Base-by-base conservation (phyloP, 768 basidiomycete genomes). In the Boletus tylopilopsis region DNA sequence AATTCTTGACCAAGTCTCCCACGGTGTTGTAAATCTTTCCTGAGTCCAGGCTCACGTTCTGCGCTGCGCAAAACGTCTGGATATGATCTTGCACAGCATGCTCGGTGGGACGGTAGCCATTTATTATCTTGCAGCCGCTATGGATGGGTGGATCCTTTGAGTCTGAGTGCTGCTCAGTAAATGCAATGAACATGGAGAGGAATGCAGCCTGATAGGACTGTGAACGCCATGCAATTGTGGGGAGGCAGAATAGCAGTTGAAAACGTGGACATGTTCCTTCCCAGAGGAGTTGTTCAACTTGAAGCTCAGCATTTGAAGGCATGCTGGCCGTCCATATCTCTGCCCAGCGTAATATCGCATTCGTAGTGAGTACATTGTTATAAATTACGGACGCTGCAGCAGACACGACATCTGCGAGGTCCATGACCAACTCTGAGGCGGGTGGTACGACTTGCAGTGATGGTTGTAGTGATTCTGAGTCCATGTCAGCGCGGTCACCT, bases 141-240 rank as follows among this genome's bases (percentile, higher is more conserved):
- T 55, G 34, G 8, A 21, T 32, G 7, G 41, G 55, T 35, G 47
- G 46, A 23, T 40, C 3, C 2, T 15, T 38, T 1, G 8, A 8
- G 13, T 21, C 13, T 19, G 54, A 39, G 10, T 45, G 45, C 15
- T 46, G 9, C 21, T 51, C 40, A 4, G 54, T 45, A 37, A 71
- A 68, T 5, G 71, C 57, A 9, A 72, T 29, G 0, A 73, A 42
- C 18, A 66, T 62, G 0, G 62, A 57, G n/a, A 68, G 49, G 33
- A 68, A 55, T 10, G 45, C 43, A 1, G 40, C 27, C 4, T 46
- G 39, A 15, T 37, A 19, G 0, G 33, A 13, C 8, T 56, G 44
- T 21, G 57, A 64, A 21, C 45, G 37, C 46, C 64, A 71, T 21
- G 45, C 57, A 51, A 64, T 48, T 15, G 37, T 18, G 7, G 38